Evolutionary conservation across 257 asterid genomes (phyloP).

Genomic region (Capsicum rhomboideum): DNA sequence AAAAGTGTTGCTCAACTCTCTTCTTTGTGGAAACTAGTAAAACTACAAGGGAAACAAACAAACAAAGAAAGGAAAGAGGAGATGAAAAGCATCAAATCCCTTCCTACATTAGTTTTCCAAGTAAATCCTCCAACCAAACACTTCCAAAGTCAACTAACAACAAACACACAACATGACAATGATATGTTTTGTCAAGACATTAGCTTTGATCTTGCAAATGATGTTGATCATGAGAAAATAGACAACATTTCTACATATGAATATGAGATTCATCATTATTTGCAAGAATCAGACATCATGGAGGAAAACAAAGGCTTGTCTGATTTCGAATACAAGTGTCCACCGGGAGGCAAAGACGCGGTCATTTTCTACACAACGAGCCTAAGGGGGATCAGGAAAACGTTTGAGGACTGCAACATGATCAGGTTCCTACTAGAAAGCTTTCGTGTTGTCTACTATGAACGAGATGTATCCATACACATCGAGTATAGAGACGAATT

Average conservation of each 20-base stretch:
- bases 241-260: not conserved
- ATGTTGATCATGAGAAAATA: slow-evolving; percentile 4
- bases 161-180: slow-evolving; percentile 5
- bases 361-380: slow-evolving; percentile 70
- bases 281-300: not conserved
- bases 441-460: slow-evolving; percentile 38
- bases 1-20: not conserved
- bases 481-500: slow-evolving; percentile 68
- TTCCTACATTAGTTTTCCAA: slow-evolving; percentile 21
- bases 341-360: slow-evolving; percentile 43
- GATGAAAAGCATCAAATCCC: slow-evolving; percentile 38
- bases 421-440: slow-evolving; percentile 52
- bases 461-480: slow-evolving; percentile 71
- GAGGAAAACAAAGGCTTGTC: slow-evolving; percentile 7
- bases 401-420: slow-evolving; percentile 59
- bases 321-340: slow-evolving; percentile 37
- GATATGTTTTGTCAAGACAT: not conserved
- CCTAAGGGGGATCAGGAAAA: slow-evolving; percentile 67
- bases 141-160: slow-evolving; percentile 14
- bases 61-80: not conserved
- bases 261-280: not conserved
- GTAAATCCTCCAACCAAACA: slow-evolving; percentile 6
- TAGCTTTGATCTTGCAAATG: slow-evolving; percentile 4
- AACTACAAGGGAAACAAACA: not conserved
- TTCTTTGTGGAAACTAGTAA: not conserved